Evolutionary conservation across 2,329 filamentous ascomycete genomes (phyloP).

Genomic region (Epichloe coenophiala): DNA sequence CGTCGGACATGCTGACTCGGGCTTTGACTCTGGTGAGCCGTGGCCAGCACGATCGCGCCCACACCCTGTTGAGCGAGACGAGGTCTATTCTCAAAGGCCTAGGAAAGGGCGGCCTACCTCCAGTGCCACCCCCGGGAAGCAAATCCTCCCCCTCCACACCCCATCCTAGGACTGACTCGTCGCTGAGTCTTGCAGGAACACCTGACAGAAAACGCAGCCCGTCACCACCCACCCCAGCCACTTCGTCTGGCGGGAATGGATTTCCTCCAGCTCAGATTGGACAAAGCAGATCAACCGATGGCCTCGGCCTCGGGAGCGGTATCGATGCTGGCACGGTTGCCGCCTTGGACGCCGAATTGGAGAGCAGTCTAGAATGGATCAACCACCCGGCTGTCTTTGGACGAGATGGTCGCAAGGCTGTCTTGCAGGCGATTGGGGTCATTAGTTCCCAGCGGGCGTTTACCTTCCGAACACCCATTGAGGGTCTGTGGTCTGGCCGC

Average conservation of each 20-base stretch:
- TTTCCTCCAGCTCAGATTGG: conserved; percentile 31
- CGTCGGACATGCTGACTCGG: conserved; percentile 92
- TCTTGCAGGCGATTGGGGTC: conserved; percentile 90
- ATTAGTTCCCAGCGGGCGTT: conserved; percentile 90
- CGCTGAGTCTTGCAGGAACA: conserved; percentile 29
- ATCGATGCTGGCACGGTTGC: conserved; percentile 73
- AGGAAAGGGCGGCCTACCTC: conserved; percentile 85
- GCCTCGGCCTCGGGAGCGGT: conserved; percentile 50
- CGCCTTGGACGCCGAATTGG: conserved; percentile 81
- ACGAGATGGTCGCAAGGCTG: conserved; percentile 85
- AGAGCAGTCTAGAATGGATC: conserved; percentile 91
- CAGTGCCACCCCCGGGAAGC: conserved; percentile 52
- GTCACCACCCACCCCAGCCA: conserved; percentile 37
- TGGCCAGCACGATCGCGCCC: conserved; percentile 84
- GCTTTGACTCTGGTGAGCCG: conserved; percentile 82
- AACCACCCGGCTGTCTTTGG: conserved; percentile 91
- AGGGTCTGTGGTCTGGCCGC: conserved; percentile 76
- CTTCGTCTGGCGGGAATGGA: conserved; percentile 26
- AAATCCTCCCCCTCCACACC: conserved; percentile 35
- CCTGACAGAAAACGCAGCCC: conserved; percentile 43
- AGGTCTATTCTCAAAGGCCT: conserved; percentile 90
- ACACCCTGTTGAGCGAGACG: conserved; percentile 85
- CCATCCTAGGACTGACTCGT: conserved; percentile 30
- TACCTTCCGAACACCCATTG: conserved; percentile 81
- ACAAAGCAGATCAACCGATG: conserved; percentile 41